Conservation (phyloP, 2,329 filamentous ascomycete species). For the Aphanoascus verrucosus region DNA sequence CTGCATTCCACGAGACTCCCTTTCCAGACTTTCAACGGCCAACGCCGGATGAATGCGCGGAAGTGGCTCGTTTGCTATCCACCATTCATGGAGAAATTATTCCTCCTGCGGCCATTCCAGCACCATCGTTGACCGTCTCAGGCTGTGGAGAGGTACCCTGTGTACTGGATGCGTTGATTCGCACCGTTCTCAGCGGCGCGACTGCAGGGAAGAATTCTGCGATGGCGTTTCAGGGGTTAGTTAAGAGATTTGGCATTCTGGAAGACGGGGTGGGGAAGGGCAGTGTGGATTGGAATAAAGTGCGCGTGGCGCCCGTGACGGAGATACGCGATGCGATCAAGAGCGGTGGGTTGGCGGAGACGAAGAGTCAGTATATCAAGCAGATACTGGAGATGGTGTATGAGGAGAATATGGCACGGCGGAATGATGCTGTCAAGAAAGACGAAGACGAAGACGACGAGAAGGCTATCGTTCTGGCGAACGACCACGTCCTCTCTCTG, state of each 20-base stretch:
- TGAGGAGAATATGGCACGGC: constrained; percentile 53
- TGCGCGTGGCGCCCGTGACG: constrained; percentile 47
- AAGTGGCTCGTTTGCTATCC: constrained; percentile 56
- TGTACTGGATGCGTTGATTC: constrained; percentile 53
- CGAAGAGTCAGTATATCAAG: constrained; percentile 64
- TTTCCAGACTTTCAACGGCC: constrained; percentile 59
- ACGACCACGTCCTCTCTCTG: constrained; percentile 52
- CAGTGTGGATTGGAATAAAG: constrained; percentile 64
- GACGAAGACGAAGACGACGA: constrained; percentile 30
- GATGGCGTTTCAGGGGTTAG: constrained; percentile 54
- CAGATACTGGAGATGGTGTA: constrained; percentile 61
- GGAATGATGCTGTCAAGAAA: constrained; percentile 37
- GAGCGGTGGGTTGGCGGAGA: constrained; percentile 57
- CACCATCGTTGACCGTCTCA: constrained; percentile 58
- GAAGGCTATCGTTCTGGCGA: constrained; percentile 46
- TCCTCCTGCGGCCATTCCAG: constrained; percentile 56
- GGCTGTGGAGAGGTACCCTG: constrained; percentile 59
- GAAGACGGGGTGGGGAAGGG: constrained; percentile 55
- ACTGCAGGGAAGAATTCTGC: constrained; percentile 53
- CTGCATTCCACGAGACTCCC: constrained; percentile 34
- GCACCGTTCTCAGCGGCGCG: constrained; percentile 52
- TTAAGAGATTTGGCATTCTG: constrained; percentile 52
- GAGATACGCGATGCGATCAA: constrained; percentile 61
- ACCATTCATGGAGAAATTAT: constrained; percentile 54
- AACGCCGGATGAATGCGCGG: constrained; percentile 56